Evolutionary conservation across 2,329 filamentous ascomycete species (phyloP), one percentile per base, ranked within the genome.

Genomic region (Sordariomycetes sp.): DNA sequence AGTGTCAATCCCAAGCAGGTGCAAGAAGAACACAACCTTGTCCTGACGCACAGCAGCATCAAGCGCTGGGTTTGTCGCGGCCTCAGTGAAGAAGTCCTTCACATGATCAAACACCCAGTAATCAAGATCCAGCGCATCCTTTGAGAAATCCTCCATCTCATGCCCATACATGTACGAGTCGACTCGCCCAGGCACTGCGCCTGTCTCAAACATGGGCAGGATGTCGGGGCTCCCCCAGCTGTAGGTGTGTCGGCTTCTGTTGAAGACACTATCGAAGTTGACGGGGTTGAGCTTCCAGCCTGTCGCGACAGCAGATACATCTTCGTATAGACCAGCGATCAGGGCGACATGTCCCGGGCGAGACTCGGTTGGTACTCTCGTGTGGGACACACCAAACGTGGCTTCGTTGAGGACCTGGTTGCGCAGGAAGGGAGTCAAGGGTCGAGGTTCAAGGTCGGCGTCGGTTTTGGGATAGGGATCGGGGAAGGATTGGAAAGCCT

Each of bases 151-250:
- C 59, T 98, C 92, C 21, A 79, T 76, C 42, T 95, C 88, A 24
- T 82, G 71, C 8, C 72, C 75, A 52, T 98, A 98, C 39, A 72
- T 85, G 43, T 81, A 82, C n/a, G 86, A 82, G 57, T 95, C 85
- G 2, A 98, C 84, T 42, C 82, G 72, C 7, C 90, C 88, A 1
- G 85, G 82, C 8, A 85, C 78, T 17, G 92, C 90, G n/a, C 92
- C 92, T 37, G 87, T 74, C 53, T 93, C 79, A 54, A 98, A 98
- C 92, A 98, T 98, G 35, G 85, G 85, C 44, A 98, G 62, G 49
- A 98, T 98, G 59, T 98, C 92, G 2, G 92, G 92, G 51, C 88
- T 95, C 3, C 92, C 92, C 92, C 92, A 98, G 57, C 88, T 94
- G 92, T 92, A 98, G 7, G 93, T 98, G 61, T 98, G 93, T 30